Base-by-base conservation (phyloP, 371 early-diverging fungal genomes). In the Choanephora cucurbitarum region DNA sequence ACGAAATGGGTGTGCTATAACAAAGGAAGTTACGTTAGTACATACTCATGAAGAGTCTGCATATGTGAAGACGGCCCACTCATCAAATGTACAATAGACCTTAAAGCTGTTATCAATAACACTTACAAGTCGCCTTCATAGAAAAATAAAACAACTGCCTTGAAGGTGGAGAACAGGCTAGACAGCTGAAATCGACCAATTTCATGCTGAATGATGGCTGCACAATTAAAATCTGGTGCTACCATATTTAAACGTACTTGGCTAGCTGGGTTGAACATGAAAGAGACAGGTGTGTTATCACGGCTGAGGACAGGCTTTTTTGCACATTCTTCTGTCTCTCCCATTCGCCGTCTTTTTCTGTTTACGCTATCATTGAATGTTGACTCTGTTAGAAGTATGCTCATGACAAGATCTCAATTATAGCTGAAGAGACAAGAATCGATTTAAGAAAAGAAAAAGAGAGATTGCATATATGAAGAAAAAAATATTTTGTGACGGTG, bases 71-170 rank as follows among this genome's bases (percentile, higher is more conserved):
- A n/a, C n/a, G n/a, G n/a, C n/a, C n/a, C n/a, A n/a, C n/a, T n/a
- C n/a, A n/a, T n/a, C n/a, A n/a, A n/a, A n/a, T n/a, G n/a, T n/a
- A n/a, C n/a, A n/a, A n/a, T n/a, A n/a, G n/a, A n/a, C n/a, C n/a
- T n/a, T n/a, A n/a, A n/a, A n/a, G n/a, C n/a, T n/a, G 21, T 2
- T 18, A 21, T 28, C 7, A 28, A 7, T 7, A 28, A 28, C 28
- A 60, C 62, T 47, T 64, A 72, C 72, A 67, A 62, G 48, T 72
- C 68, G 18, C 56, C 47, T 41, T 58, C 60, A 52, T 64, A 65
- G 44, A 72, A 72, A 49, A 72, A 72, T 13, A 72, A 49, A 7
- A 67, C 60, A 8, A 67, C 55, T 0, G 68, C 62, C 24, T 62
- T 61, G 17, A 57, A 24, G n/a, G 48, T 31, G 11, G 21, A 28